These are phyloP conservation scores for Soucietia sequanensis DNA, from an alignment of 805 yeast genomes.

Conservation along the genomic window DNA sequence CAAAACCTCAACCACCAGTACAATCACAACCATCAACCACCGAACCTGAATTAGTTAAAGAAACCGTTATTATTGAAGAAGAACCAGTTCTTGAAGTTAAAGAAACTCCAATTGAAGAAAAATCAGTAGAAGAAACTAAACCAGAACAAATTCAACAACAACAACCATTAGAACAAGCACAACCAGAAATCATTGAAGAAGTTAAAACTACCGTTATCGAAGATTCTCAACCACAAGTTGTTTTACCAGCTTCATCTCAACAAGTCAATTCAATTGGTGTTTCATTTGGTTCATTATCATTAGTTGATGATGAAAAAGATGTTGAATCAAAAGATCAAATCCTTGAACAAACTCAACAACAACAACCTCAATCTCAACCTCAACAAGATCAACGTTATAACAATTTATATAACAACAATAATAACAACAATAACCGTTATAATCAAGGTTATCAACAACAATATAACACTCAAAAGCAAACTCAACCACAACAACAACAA, in stretches of 20 bases:
- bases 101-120: slow-evolving; percentile 53
- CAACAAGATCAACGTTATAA: slow-evolving; percentile 19
- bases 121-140: slow-evolving; percentile 12
- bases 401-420: slow-evolving; percentile 20
- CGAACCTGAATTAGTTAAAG: slow-evolving; percentile 14
- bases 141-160: too few species aligned
- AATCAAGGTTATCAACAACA: slow-evolving; percentile 19
- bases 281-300: slow-evolving; percentile 59
- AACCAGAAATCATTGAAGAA: slow-evolving; percentile 12
- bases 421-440: slow-evolving; percentile 23
- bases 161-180: slow-evolving; percentile 19
- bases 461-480: slow-evolving; percentile 9
- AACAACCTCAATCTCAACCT: slow-evolving; percentile 13
- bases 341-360: slow-evolving; percentile 7
- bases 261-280: slow-evolving; percentile 52
- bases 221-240: slow-evolving; percentile 38
- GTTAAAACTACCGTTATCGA: slow-evolving; percentile 15
- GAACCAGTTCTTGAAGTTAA: slow-evolving; percentile 6
- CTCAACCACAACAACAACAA: slow-evolving; percentile 16
- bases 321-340: slow-evolving; percentile 15
- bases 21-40: slow-evolving; percentile 25
- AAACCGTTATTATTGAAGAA: slow-evolving; percentile 69
- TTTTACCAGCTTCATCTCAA: slow-evolving; percentile 53
- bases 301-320: slow-evolving; percentile 42
- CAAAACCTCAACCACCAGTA: slow-evolving; percentile 36